These are phyloP conservation scores for Blastocystis sp. DNA, from an alignment of 352 stramenopile species.

Conservation along the genomic window DNA sequence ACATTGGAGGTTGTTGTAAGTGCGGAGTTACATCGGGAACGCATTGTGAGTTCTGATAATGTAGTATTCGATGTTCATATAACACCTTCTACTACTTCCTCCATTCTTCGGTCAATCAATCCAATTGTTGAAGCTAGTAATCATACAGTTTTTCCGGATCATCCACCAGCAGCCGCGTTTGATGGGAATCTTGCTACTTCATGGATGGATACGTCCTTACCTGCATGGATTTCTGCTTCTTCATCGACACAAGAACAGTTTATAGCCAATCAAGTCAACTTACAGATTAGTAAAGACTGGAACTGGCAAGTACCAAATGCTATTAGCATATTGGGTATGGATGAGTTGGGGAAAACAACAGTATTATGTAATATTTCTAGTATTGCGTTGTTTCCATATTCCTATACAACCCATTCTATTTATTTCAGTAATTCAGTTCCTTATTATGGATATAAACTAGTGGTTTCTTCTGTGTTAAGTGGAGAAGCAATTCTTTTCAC, in stretches of 20 bases:
- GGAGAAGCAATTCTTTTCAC: neutral
- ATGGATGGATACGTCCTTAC: neutral
- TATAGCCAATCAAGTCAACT: neutral
- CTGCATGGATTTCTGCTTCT: neutral
- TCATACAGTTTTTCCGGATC: neutral
- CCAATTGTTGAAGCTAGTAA: neutral
- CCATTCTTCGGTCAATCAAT: neutral
- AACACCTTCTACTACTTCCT: neutral
- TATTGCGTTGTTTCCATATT: neutral
- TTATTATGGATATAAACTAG: neutral
- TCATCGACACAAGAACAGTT: neutral
- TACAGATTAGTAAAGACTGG: neutral
- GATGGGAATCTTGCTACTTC: neutral
- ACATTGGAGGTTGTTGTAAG: neutral
- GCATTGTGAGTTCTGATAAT: neutral
- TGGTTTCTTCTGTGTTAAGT: neutral
- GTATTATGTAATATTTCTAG: neutral
- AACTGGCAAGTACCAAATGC: neutral
- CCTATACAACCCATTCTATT: neutral
- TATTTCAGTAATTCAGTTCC: neutral
- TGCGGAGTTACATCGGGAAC: neutral
- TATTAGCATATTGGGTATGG: neutral
- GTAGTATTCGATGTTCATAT: neutral
- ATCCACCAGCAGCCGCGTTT: neutral
- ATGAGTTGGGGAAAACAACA: neutral